Evolutionary conservation across 768 basidiomycete genomes (phyloP), one percentile per base, ranked within the genome.

Genomic region (Tulasnella sp.): DNA sequence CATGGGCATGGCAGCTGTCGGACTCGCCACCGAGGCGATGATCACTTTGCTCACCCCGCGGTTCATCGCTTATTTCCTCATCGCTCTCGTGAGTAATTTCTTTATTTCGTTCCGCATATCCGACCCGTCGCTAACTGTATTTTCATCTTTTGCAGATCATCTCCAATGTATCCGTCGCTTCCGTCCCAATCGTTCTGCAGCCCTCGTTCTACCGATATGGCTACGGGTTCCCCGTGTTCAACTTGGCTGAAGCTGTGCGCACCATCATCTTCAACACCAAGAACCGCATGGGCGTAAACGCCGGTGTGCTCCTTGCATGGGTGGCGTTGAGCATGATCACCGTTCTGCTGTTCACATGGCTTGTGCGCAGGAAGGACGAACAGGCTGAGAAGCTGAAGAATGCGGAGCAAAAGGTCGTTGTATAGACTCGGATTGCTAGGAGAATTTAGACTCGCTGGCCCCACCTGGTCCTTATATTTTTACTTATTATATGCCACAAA

Each of bases 211-310:
- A 86, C 77, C 69, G 78, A 72, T 92, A 93, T 79, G 93, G 91
- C 2, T 91, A 89, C 80, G 74, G 74, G 26, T 86, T 86, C 80
- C 92, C 92, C 1, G 92, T 93, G 81, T 92, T 91, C 82, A 91
- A 93, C 80, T 85, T 93, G 39, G 88, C 90, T 18, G 83, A 85
- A 46, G 88, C 90, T 0, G 86, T 89, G 4, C 86, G 92, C 26
- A 85, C 88, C 29, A 85, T 93, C 75, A 82, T 91, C 23, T 92
- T 93, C 80, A 84, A 87, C 48, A 91, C 91, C 5, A 89, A 88
- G 81, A 90, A 91, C 79, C 83, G 88, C 32, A 81, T 85, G 20
- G 83, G 82, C 11, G 81, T 74, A 26, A 83, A 83, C 78, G 82
- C 82, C n/a, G 85, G 82, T 18, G 83, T 85, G 29, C 82, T 85